Conservation (phyloP, 805 yeast species). For the Candida incommunis region DNA sequence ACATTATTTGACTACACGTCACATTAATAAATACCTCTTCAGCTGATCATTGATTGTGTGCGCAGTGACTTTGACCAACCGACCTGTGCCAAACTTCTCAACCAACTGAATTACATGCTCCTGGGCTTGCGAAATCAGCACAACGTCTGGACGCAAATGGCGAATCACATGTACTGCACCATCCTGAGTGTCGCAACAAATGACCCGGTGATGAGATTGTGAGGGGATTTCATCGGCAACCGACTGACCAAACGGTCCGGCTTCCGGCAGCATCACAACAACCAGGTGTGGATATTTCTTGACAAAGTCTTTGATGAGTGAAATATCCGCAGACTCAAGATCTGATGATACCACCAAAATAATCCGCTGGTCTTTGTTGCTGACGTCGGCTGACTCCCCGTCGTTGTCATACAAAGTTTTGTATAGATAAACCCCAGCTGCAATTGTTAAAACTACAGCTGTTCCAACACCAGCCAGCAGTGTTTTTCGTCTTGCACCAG, state of each 20-base stretch:
- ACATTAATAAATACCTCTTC: not conserved
- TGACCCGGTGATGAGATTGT: conserved; percentile 14
- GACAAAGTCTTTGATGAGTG: conserved; percentile 10
- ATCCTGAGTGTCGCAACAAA: conserved; percentile 29
- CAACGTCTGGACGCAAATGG: conserved; percentile 27
- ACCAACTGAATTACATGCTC: not conserved
- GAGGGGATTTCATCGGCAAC: conserved; percentile 3
- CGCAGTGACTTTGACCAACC: not conserved
- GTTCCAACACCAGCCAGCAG: conserved; percentile 2
- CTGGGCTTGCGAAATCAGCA: conserved; percentile 15
- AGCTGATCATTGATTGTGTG: not conserved
- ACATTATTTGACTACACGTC: not conserved
- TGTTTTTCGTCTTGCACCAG: conserved; percentile 1
- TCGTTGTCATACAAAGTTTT: not conserved
- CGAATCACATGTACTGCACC: conserved; percentile 42
- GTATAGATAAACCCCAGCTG: not conserved
- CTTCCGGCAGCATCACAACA: conserved; percentile 22
- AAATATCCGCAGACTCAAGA: conserved; percentile 4
- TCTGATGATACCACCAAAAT: not conserved
- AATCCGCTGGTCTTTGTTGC: not conserved
- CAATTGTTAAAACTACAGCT: conserved; percentile 5
- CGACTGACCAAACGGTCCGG: conserved; percentile 3
- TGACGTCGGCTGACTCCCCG: not conserved
- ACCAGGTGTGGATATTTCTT: conserved; percentile 16
- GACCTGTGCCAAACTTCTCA: not conserved